A percentile compares a stretch with the other conserved stretches of the same genome.
These are phyloP conservation scores for Pseudopithomyces chartarum DNA, from an alignment of 2,329 filamentous ascomycete genomes.

Conservation along the genomic window DNA sequence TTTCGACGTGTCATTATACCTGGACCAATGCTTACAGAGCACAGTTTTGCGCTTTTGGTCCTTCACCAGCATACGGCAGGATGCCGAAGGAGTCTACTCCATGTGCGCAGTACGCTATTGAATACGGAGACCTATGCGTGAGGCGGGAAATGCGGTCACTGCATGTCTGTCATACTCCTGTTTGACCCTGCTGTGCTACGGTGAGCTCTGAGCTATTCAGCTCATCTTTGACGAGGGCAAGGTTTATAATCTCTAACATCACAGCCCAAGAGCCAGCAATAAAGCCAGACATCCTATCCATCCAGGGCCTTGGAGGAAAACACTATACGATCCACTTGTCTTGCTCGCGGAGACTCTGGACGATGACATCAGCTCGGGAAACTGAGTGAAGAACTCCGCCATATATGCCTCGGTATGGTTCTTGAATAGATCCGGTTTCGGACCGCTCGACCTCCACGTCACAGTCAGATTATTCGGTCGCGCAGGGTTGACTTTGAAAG, in stretches of 20 bases:
- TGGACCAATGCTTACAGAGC: too few species aligned
- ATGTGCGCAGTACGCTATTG: too few species aligned
- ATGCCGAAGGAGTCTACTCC: too few species aligned
- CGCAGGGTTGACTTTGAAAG: background rate
- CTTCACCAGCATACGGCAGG: too few species aligned
- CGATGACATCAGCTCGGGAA: background rate
- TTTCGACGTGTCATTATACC: too few species aligned
- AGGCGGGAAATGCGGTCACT: too few species aligned
- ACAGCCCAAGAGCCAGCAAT: background rate
- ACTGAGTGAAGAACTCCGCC: background rate
- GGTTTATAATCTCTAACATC: background rate
- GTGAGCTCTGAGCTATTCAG: too few species aligned
- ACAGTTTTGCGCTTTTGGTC: too few species aligned
- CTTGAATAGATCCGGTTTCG: background rate
- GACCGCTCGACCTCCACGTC: background rate
- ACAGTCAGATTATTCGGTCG: conserved; percentile 3
- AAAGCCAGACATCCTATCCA: background rate
- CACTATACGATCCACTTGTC: background rate
- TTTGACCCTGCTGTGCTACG: too few species aligned
- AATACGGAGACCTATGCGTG: too few species aligned
- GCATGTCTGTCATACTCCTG: too few species aligned
- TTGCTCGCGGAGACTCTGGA: background rate
- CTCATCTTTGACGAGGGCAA: too few species aligned
- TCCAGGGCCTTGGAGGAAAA: background rate
- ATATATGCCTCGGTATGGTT: background rate